Base-by-base conservation (phyloP, 768 basidiomycete genomes). In the Holtermannia corniformis region DNA sequence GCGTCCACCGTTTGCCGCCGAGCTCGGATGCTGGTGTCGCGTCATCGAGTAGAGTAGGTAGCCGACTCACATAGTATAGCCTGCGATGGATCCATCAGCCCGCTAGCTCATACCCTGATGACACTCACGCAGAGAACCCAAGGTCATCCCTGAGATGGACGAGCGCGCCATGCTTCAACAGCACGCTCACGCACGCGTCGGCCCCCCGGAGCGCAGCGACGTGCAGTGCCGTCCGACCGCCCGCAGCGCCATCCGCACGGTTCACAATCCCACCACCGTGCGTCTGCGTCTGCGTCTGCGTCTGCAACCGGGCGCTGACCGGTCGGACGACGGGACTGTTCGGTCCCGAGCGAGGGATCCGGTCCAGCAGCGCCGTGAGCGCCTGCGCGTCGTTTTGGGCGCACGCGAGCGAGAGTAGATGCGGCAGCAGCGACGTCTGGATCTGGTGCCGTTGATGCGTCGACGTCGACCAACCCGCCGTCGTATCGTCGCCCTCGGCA, bases 131-230 rank as follows among this genome's bases (percentile, higher is more conserved):
- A 13, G 88, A 89, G 62, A 90, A 87, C 1, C 86, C 89, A 43
- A 90, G 76, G 0, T 72, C 66, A 67, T 92, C 89, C 51, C 89
- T 78, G 7, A 85, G 74, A 69, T 92, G 88, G 20, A 91, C 88
- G 13, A 87, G 74, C 0, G 87, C 86, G 3, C 88, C 88, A 0
- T 81, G 80, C 55, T 79, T 76, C 19, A 91, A 76, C 32, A 91
- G 73, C 26, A 79, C 63, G 26, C 66, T 66, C 37, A 76, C 73
- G 37, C 76, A 74, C 10, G 59, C 60, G 7, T 60, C 55, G 55
- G 79, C 78, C 1, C 87, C 86, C 49, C 83, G 81, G 27, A 90
- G 67, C 24, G 85, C 81, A 1, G 88, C 87, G 14, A 82, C 79
- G 57, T 92, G 88, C 42, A 92, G 72, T 10, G 88, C 84, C 10